Conservation (phyloP, 371 early-diverging fungal species). For the Homolaphlyctis polyrhiza region DNA sequence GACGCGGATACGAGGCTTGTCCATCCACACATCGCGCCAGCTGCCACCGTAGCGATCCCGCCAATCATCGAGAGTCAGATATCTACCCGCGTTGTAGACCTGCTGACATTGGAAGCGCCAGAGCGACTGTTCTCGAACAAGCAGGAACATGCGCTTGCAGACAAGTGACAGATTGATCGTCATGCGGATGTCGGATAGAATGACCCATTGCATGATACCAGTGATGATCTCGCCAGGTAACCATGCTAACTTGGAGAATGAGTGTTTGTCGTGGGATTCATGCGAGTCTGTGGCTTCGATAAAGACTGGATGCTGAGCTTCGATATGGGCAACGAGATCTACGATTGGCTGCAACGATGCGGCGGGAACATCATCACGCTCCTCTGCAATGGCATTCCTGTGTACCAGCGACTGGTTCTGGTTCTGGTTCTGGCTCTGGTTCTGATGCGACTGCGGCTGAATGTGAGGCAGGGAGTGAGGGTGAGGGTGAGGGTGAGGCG, state of each 20-base stretch:
- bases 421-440: no score
- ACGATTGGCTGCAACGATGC: no score
- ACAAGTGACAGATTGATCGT: conserved; percentile 35
- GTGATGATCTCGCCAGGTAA: background rate
- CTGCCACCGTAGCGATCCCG: conserved; percentile 13
- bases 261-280: background rate
- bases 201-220: background rate
- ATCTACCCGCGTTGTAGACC: conserved; percentile 10
- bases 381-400: no score
- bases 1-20: conserved; percentile 57
- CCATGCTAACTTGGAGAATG: no score
- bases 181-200: background rate
- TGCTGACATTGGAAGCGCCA: conserved; percentile 56
- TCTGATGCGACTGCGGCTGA: no score
- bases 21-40: conserved; percentile 51
- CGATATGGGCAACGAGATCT: background rate
- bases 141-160: conserved; percentile 50
- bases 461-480: no score
- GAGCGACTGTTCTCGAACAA: conserved; percentile 41
- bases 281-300: background rate
- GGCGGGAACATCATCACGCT: no score
- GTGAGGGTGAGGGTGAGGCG: no score
- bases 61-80: background rate
- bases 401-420: no score
- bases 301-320: background rate